Conservation (phyloP, 202 grass and related monocot species). For the Digitaria exilis region DNA sequence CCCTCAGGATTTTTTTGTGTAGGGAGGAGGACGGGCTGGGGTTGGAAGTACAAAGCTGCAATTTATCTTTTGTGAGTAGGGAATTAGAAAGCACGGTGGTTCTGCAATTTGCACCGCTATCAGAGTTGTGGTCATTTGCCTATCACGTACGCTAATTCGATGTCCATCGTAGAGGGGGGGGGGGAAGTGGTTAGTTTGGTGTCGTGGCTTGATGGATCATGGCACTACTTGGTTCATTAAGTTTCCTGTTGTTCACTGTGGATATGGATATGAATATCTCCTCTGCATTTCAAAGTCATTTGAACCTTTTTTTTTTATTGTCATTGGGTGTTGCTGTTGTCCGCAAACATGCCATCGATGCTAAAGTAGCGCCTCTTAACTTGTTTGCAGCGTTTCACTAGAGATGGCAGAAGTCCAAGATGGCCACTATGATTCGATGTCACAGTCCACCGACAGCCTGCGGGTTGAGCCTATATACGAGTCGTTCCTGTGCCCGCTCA, state of each 20-base stretch:
- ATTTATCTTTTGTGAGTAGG: neutral
- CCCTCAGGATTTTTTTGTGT: neutral
- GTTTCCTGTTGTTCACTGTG: neutral
- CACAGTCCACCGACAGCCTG: conserved; percentile 53
- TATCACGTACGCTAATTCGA: neutral
- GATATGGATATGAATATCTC: neutral
- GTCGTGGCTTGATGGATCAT: neutral
- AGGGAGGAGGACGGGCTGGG: too few relatives aligned
- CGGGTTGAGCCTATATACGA: conserved; percentile 86
- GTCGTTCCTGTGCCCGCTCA: conserved; percentile 85
- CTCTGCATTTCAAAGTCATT: neutral
- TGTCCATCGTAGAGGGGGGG: neutral
- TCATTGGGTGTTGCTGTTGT: neutral
- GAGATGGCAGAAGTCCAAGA: conserved; percentile 70
- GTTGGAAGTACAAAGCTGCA: neutral
- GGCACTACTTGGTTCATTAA: neutral
- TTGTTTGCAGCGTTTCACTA: conserved; percentile 32
- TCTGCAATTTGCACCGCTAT: neutral
- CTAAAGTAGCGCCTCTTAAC: neutral
- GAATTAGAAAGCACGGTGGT: neutral
- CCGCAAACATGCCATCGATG: neutral
- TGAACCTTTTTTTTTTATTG: neutral
- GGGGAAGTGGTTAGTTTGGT: neutral
- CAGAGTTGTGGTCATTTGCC: neutral
- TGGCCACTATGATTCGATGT: conserved; percentile 49